Percentiles rank a stretch among this genome's conserved stretches.
Evolutionary conservation across 257 asterid genomes (phyloP).

Genomic region (Dorcoceras hygrometricum): DNA sequence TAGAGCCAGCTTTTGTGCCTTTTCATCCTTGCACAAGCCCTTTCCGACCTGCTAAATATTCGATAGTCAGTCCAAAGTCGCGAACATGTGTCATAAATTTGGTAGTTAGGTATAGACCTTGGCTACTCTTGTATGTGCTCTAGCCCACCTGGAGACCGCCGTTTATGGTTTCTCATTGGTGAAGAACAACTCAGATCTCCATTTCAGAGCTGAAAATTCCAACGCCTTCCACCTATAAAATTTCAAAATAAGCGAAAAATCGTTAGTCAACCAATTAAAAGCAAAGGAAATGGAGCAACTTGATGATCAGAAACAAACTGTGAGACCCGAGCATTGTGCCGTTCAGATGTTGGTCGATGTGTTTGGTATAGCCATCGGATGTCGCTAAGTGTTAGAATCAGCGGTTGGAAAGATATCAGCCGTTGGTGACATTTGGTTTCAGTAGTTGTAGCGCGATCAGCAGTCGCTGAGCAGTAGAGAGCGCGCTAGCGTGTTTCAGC

Average conservation of each 20-base stretch:
- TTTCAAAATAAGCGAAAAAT: conserved; percentile 4
- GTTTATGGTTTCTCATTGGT: conserved; percentile 44
- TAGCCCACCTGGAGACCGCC: conserved; percentile 57
- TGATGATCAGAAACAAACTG: not conserved
- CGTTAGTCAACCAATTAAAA: not conserved
- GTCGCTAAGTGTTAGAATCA: too few species aligned
- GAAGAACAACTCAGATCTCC: conserved; percentile 48
- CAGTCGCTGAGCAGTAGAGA: too few species aligned
- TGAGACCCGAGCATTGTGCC: too few species aligned
- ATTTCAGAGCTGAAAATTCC: conserved; percentile 45
- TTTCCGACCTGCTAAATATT: conserved; percentile 41
- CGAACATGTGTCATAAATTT: not conserved
- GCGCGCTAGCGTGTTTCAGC: too few species aligned
- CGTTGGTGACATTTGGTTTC: too few species aligned
- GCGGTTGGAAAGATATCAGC: too few species aligned
- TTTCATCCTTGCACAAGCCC: conserved; percentile 55
- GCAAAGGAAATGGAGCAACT: not conserved
- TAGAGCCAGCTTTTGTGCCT: conserved; percentile 52
- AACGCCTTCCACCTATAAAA: conserved; percentile 53
- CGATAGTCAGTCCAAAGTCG: not conserved
- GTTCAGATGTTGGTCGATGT: too few species aligned
- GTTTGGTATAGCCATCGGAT: too few species aligned
- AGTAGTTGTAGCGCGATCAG: too few species aligned
- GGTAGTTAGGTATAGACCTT: conserved; percentile 25
- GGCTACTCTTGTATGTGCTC: conserved; percentile 54